Evolutionary conservation across 192 early-diverging fungal genomes (phyloP).

Genomic region (Coemansia umbellata): DNA sequence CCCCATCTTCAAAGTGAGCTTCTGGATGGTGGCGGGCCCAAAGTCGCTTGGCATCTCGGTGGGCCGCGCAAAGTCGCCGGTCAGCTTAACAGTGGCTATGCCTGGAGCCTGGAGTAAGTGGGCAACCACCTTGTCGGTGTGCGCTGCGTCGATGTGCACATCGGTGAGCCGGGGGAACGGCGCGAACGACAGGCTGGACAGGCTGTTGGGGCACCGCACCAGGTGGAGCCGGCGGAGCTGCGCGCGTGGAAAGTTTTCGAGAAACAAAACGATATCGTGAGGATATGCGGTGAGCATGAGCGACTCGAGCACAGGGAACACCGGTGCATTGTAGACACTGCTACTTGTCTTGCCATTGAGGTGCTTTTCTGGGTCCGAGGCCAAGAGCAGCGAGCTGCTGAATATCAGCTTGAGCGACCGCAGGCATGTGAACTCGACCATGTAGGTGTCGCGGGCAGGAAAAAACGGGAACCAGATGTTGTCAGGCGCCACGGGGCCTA

Average conservation of each 20-base stretch:
- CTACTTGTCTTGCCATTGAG: not conserved
- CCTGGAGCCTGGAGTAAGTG: not conserved
- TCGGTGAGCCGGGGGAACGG: slow-evolving; percentile 5
- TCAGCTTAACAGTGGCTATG: too few species aligned
- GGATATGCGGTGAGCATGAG: slow-evolving; percentile 22
- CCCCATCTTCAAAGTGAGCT: slow-evolving; percentile 13
- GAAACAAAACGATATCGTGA: slow-evolving; percentile 15
- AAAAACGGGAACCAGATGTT: slow-evolving; percentile 31
- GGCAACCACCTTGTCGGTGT: slow-evolving; percentile 5
- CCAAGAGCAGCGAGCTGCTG: not conserved
- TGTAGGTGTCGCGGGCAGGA: not conserved
- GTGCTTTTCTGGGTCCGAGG: not conserved
- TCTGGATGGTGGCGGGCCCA: not conserved
- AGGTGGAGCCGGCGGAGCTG: slow-evolving; percentile 19
- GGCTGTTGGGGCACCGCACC: slow-evolving; percentile 7
- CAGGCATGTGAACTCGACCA: slow-evolving; percentile 8
- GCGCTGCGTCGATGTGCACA: slow-evolving; percentile 7
- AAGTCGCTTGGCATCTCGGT: slow-evolving; percentile 11
- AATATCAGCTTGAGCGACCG: slow-evolving; percentile 24
- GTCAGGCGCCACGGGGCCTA: slow-evolving; percentile 27
- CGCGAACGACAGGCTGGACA: slow-evolving; percentile 7
- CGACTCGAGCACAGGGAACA: slow-evolving; percentile 24
- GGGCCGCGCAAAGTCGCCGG: not conserved
- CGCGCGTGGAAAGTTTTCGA: slow-evolving; percentile 37
- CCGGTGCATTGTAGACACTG: too few species aligned